phyloP scores from a whole-genome alignment of 2,329 filamentous ascomycete genomes.

The Penicillium sp. region DNA sequence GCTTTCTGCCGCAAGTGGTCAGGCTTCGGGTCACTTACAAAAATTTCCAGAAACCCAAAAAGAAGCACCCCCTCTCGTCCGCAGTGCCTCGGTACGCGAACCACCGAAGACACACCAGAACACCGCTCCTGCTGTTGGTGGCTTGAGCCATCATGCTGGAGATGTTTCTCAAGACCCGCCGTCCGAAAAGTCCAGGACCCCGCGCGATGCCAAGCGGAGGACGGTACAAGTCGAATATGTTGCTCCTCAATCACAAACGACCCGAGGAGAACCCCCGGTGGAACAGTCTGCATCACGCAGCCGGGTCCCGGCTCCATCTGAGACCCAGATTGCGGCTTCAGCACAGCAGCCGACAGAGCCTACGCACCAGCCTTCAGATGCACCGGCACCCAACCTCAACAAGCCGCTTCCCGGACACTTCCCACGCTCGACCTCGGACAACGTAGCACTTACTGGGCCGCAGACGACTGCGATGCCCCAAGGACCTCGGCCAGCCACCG shows the following conservation, averaged over 20 bases:
- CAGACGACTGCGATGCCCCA: slow-evolving; percentile 35
- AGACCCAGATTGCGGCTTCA: slow-evolving; percentile 5
- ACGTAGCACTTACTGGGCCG: slow-evolving; percentile 46
- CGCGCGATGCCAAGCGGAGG: slow-evolving; percentile 77
- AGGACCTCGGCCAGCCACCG: slow-evolving; percentile 62
- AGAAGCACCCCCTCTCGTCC: slow-evolving; percentile 58
- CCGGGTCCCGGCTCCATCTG: slow-evolving; percentile 3
- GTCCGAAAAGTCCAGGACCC: slow-evolving; percentile 54
- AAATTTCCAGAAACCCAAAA: slow-evolving; percentile 40
- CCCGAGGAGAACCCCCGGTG: slow-evolving; percentile 51
- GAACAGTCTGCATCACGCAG: slow-evolving; percentile 14
- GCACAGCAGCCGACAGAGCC: slow-evolving; percentile 7
- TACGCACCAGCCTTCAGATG: slow-evolving; percentile 1
- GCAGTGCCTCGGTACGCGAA: slow-evolving; percentile 88
- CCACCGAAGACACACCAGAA: slow-evolving; percentile 58
- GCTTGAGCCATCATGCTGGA: slow-evolving; percentile 63
- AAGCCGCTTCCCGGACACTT: slow-evolving; percentile 44
- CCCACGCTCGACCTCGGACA: slow-evolving; percentile 50
- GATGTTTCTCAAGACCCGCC: slow-evolving; percentile 62
- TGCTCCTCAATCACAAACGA: slow-evolving; percentile 75
- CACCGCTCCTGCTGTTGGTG: slow-evolving; percentile 43
- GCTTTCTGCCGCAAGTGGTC: background rate
- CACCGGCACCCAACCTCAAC: slow-evolving; percentile 17
- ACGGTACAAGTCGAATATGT: slow-evolving; percentile 98
- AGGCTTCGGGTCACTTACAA: background rate